phyloP scores from a whole-genome alignment of 768 basidiomycete species.

The Mycena galericulata region DNA sequence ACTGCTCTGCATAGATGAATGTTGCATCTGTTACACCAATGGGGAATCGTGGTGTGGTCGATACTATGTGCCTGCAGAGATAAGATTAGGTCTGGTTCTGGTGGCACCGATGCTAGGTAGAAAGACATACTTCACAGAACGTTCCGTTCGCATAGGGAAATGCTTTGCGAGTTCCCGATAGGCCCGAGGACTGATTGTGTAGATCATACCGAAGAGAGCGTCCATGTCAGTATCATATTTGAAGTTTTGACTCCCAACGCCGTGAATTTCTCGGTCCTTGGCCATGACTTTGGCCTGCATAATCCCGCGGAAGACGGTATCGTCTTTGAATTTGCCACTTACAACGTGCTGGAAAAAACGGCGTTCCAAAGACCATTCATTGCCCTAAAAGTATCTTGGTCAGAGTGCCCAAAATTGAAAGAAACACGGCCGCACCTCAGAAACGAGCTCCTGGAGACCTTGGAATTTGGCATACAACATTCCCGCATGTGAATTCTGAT shows the following conservation, averaged over 20 bases:
- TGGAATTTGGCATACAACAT: neutral
- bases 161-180: slow-evolving; percentile 34
- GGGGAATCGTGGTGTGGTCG: slow-evolving; percentile 3
- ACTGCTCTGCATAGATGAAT: neutral
- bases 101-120: neutral
- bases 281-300: slow-evolving; percentile 34
- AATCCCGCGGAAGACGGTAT: slow-evolving; percentile 36
- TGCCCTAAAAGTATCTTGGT: neutral
- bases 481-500: slow-evolving; percentile 7
- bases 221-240: slow-evolving; percentile 35
- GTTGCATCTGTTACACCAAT: neutral
- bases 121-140: slow-evolving; percentile 32
- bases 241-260: slow-evolving; percentile 42
- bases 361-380: slow-evolving; percentile 7
- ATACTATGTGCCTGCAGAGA: neutral
- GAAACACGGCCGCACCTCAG: neutral
- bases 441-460: slow-evolving; percentile 2
- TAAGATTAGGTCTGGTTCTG: neutral
- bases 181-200: slow-evolving; percentile 31
- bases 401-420: neutral
- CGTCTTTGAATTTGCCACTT: slow-evolving; percentile 36
- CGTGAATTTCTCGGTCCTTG: slow-evolving; percentile 32
- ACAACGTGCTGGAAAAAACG: slow-evolving; percentile 31
- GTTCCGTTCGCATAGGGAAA: slow-evolving; percentile 21
- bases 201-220: slow-evolving; percentile 34